Evolutionary conservation across 805 yeast species (phyloP).

Genomic region (Nakazawaea peltata): DNA sequence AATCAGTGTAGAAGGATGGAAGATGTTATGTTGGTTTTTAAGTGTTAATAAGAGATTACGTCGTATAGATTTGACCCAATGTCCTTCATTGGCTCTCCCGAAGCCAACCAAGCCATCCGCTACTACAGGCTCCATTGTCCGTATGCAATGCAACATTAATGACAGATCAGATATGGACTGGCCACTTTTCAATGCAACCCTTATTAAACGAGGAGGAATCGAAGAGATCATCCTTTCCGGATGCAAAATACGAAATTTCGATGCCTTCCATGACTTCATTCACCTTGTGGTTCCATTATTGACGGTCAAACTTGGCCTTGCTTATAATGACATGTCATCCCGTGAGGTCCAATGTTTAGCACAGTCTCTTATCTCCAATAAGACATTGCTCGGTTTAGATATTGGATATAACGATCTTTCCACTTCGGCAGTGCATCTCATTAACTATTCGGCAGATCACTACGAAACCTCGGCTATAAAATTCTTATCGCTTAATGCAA

Average conservation of each 20-base stretch:
- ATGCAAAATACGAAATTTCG: constrained; percentile 50
- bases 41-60: constrained; percentile 50
- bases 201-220: constrained; percentile 63
- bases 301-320: constrained; percentile 67
- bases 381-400: constrained; percentile 60
- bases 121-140: constrained; percentile 12
- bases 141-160: constrained; percentile 40
- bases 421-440: constrained; percentile 27
- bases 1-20: constrained; percentile 71
- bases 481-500: constrained; percentile 57
- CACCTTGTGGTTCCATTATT: constrained; percentile 43
- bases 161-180: constrained; percentile 78
- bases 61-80: constrained; percentile 66
- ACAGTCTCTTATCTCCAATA: constrained; percentile 44
- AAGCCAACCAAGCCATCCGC: constrained; percentile 27
- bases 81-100: constrained; percentile 42
- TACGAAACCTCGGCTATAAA: constrained; percentile 22
- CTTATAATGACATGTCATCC: constrained; percentile 56
- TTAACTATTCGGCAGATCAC: constrained; percentile 20
- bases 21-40: constrained; percentile 65
- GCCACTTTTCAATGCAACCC: constrained; percentile 64
- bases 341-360: constrained; percentile 52
- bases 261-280: constrained; percentile 46
- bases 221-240: constrained; percentile 80
- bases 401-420: constrained; percentile 74